phyloP scores from a whole-genome alignment of 345 rosid species.

The Dovyalis caffra region DNA sequence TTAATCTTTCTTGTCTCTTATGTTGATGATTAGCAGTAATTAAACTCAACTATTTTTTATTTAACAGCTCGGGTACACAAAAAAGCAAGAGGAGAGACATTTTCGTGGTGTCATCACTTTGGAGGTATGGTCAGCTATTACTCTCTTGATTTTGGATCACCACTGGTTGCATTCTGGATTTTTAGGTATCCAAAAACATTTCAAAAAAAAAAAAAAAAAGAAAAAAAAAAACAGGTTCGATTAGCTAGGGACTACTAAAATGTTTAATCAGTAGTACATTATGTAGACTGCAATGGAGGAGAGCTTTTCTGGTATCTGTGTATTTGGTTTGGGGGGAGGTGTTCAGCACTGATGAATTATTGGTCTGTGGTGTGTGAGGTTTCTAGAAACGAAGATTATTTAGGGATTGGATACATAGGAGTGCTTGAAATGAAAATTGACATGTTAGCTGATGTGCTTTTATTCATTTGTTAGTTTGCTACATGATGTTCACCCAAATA shows the following conservation, averaged over 20 bases:
- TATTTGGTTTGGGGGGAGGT: background rate
- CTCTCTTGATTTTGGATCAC: background rate
- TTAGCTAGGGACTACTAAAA: background rate
- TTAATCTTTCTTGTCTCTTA: background rate
- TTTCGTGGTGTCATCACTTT: constrained; percentile 88
- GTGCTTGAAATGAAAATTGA: background rate
- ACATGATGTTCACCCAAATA: background rate
- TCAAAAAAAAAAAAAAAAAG: too few species aligned
- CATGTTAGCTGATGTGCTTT: background rate
- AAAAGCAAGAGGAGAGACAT: constrained; percentile 88
- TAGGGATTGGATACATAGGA: background rate
- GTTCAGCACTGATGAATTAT: background rate
- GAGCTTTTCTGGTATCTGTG: background rate
- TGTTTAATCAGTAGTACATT: background rate
- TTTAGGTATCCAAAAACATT: background rate
- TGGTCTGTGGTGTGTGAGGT: background rate
- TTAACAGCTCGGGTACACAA: constrained; percentile 91
- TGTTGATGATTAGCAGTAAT: background rate
- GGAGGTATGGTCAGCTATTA: constrained; percentile 56
- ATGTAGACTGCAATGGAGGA: background rate
- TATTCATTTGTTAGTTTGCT: background rate
- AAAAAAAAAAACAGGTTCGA: too few species aligned
- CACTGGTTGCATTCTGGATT: background rate
- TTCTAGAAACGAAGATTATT: background rate
- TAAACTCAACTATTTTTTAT: background rate